A percentile compares a stretch with the other conserved stretches of the same genome.
These are phyloP conservation scores for Onygenales sp. DNA, from an alignment of 2,329 filamentous ascomycete genomes.

Conservation along the genomic window DNA sequence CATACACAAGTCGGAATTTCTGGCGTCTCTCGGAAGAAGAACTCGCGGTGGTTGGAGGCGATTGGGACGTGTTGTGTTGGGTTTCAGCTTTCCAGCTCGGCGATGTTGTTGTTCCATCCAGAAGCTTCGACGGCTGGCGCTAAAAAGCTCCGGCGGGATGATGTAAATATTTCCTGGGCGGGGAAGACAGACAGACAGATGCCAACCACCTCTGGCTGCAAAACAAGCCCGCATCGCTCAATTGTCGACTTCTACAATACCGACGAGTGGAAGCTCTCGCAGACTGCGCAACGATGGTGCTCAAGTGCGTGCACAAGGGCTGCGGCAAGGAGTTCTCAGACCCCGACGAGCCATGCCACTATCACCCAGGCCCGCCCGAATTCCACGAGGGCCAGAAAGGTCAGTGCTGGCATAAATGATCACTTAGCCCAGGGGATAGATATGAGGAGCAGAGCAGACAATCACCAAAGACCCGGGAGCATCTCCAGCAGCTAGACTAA, in stretches of 20 bases:
- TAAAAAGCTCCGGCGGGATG: not conserved
- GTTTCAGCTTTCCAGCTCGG: not conserved
- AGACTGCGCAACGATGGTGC: conserved; percentile 20
- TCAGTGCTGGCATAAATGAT: conserved; percentile 33
- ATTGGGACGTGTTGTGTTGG: not conserved
- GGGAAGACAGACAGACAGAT: not conserved
- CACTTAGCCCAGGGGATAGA: not conserved
- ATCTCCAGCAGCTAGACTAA: no score
- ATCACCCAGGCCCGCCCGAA: conserved; percentile 86
- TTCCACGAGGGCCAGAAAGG: conserved; percentile 99
- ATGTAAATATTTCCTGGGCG: not conserved
- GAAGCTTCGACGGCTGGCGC: conserved; percentile 10
- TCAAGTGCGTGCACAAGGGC: conserved; percentile 90
- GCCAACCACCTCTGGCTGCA: not conserved
- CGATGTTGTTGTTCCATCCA: conserved; percentile 4
- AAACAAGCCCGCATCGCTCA: not conserved
- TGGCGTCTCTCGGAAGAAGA: no score
- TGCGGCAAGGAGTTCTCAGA: conserved; percentile 85
- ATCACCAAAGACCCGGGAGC: not conserved
- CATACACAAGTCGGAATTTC: not conserved
- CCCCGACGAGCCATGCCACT: conserved; percentile 71
- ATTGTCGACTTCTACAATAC: not conserved
- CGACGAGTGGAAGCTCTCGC: not conserved
- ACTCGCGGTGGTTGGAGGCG: not conserved
- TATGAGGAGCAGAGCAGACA: not conserved